Conservation (phyloP, 2,329 filamentous ascomycete genomes). For the Alternaria dauci region DNA sequence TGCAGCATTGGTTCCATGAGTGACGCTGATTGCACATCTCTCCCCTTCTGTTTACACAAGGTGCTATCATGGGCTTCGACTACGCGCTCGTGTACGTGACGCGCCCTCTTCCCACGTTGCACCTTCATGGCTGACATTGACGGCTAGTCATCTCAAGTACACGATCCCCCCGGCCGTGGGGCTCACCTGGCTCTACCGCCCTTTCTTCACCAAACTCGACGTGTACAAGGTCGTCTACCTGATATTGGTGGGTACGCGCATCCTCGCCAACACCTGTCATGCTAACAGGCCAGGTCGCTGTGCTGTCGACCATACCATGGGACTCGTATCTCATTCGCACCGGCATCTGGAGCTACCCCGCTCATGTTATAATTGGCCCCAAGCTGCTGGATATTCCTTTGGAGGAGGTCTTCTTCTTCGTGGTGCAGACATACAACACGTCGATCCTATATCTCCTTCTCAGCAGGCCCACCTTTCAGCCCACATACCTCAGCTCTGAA, state of each 20-base stretch:
- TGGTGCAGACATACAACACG: conserved; percentile 79
- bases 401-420: conserved; percentile 80
- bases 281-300: conserved; percentile 62
- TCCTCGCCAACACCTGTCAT: neutral
- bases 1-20: conserved; percentile 23
- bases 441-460: conserved; percentile 72
- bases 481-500: conserved; percentile 60
- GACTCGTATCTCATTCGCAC: conserved; percentile 76
- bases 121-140: conserved; percentile 21
- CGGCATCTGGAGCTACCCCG: conserved; percentile 75
- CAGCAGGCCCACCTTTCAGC: conserved; percentile 69
- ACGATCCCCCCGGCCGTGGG: conserved; percentile 70
- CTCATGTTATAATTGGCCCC: conserved; percentile 68
- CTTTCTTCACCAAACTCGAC: conserved; percentile 69
- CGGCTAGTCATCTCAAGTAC: conserved; percentile 68
- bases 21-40: conserved; percentile 25
- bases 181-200: conserved; percentile 67
- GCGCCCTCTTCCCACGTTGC: conserved; percentile 7
- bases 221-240: conserved; percentile 69
- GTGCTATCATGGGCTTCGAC: conserved; percentile 63
- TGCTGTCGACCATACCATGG: conserved; percentile 76
- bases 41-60: conserved; percentile 13
- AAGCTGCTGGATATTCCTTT: conserved; percentile 71
- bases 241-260: conserved; percentile 54
- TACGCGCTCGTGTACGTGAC: conserved; percentile 68